phyloP scores from a whole-genome alignment of 306 rosid genomes.

The Vigna unguiculata region DNA sequence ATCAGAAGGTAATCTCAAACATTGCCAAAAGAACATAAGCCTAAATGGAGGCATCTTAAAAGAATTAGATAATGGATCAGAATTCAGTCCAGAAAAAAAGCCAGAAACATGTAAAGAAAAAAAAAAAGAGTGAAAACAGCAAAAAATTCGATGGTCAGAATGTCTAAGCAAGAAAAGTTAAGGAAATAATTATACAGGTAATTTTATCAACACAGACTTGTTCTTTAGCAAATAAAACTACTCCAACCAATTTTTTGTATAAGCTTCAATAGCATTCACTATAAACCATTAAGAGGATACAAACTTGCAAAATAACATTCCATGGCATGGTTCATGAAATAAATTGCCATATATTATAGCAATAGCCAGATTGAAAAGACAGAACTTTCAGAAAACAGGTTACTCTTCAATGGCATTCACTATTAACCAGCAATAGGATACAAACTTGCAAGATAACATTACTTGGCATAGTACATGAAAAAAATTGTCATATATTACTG shows the following conservation, averaged over 20 bases:
- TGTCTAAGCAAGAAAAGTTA: slow-evolving; percentile 8
- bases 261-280: background rate
- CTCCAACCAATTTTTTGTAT: slow-evolving; percentile 27
- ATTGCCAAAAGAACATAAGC: slow-evolving; percentile 38
- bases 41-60: slow-evolving; percentile 18
- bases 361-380: slow-evolving; percentile 31
- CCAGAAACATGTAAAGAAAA: slow-evolving; percentile 28
- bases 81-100: slow-evolving; percentile 23
- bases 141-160: slow-evolving; percentile 20
- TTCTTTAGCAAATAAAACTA: slow-evolving; percentile 34
- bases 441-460: slow-evolving; percentile 4
- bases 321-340: background rate
- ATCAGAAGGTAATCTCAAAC: background rate
- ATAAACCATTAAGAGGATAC: background rate
- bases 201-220: slow-evolving; percentile 15
- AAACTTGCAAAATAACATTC: slow-evolving; percentile 6
- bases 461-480: background rate
- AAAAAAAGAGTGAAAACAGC: background rate
- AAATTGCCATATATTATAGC: background rate
- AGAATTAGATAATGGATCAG: slow-evolving; percentile 6
- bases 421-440: background rate
- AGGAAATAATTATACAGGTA: slow-evolving; percentile 11
- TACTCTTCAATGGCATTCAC: background rate
- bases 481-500: background rate
- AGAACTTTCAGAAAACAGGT: background rate